Evolutionary conservation across 2,329 filamentous ascomycete species (phyloP), one percentile per base, ranked within the genome.

Genomic region (Colletotrichum tropicicola): DNA sequence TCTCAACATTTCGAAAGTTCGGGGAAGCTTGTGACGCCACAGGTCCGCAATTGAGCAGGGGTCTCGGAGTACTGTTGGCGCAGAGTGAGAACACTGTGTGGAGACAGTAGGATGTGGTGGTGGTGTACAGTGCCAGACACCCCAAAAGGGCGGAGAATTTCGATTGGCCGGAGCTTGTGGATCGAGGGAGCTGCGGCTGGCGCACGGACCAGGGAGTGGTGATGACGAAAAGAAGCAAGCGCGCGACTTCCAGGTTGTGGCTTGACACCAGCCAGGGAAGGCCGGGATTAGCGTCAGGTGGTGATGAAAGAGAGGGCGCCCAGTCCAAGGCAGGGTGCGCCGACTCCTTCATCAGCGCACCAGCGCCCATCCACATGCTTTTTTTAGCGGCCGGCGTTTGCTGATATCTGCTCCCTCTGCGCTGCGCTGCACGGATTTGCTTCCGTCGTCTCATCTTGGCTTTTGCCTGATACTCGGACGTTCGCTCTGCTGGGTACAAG

Each of bases 1-100:
- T 63, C 66, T 58, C 66, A 68, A 68, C 66, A 68, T 60, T 65
- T 68, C 41, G 23, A 45, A 66, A 55, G 59, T 59, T 41, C 44
- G 47, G 37, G 28, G 28, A 47, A 66, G 57, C 66, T 65, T 65
- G 47, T 65, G 55, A 63, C 60, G 65, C 62, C 65, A 67, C 63
- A 66, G 63, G 51, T 64, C 37, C 35, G 59, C 64, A 65, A 37
- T 64, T 45, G 8, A 59, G 45, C 62, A 62, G 57, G 57, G 62
- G 43, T 56, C 17, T 2, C 1, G 21, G 13, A 9, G 30, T 15
- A 49, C 51, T 28, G 62, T 65, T 2, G 2, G 2, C 4, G 3
- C 1, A 2, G 1, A 0, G 1, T 2, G 2, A 1, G 4, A 8
- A 21, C 5, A 62, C 61, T 44, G 48, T 63, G 15, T 2, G 0